Percentiles rank a stretch among this genome's conserved stretches.
Evolutionary conservation across 192 early-diverging fungal genomes (phyloP).

Genomic region (Coemansia sp.): DNA sequence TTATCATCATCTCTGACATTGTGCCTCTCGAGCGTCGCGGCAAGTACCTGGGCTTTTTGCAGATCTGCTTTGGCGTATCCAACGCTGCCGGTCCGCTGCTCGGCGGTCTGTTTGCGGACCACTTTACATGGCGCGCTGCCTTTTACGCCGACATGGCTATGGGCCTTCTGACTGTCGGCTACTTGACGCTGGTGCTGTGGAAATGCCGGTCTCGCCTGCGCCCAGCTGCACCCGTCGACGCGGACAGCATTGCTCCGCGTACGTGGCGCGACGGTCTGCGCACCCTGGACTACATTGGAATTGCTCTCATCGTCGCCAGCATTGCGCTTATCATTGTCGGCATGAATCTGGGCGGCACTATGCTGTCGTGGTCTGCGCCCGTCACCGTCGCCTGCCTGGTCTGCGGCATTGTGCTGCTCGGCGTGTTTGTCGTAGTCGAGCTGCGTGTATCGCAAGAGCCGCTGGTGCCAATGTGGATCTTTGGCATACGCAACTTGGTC

Average conservation of each 20-base stretch:
- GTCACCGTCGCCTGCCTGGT: slow-evolving; percentile 54
- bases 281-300: slow-evolving; percentile 67
- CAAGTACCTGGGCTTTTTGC: slow-evolving; percentile 68
- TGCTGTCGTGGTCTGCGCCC: slow-evolving; percentile 58
- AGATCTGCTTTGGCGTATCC: slow-evolving; percentile 59
- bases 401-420: slow-evolving; percentile 33
- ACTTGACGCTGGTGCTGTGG: slow-evolving; percentile 56
- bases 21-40: slow-evolving; percentile 70
- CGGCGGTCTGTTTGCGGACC: slow-evolving; percentile 62
- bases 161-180: slow-evolving; percentile 59
- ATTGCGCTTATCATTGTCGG: slow-evolving; percentile 71
- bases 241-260: neutral
- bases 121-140: slow-evolving; percentile 61
- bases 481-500: slow-evolving; percentile 57
- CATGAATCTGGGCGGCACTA: slow-evolving; percentile 74
- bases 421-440: slow-evolving; percentile 68
- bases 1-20: slow-evolving; percentile 80
- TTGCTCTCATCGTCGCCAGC: slow-evolving; percentile 56
- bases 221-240: neutral
- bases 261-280: slow-evolving; percentile 33
- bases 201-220: slow-evolving; percentile 52
- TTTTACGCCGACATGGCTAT: slow-evolving; percentile 83
- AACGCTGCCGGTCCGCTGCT: slow-evolving; percentile 61
- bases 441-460: slow-evolving; percentile 47
- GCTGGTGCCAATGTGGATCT: slow-evolving; percentile 69